Evolutionary conservation across 257 asterid genomes (phyloP).

Genomic region (Solanum bulbocastanum): DNA sequence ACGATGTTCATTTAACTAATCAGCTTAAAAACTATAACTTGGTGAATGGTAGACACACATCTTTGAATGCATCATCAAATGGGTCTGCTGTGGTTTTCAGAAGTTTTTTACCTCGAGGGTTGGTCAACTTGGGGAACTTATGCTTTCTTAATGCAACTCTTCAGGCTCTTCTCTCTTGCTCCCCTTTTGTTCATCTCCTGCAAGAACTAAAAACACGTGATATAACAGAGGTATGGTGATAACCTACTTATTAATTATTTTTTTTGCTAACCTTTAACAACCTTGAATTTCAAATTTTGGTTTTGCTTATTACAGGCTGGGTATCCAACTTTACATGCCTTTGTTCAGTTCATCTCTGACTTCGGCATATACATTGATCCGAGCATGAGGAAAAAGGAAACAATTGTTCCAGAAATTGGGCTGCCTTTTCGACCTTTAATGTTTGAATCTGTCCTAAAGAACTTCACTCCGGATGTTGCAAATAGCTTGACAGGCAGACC

Average conservation of each 20-base stretch:
- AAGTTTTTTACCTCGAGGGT: conserved; percentile 60
- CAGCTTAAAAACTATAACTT: conserved; percentile 18
- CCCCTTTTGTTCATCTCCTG: conserved; percentile 57
- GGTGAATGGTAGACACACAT: conserved; percentile 6
- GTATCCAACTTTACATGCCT: conserved; percentile 68
- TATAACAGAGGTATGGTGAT: conserved; percentile 47
- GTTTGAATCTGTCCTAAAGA: conserved; percentile 61
- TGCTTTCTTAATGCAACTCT: conserved; percentile 79
- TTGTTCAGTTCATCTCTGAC: conserved; percentile 66
- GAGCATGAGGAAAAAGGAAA: conserved; percentile 35
- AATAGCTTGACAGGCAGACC: conserved; percentile 68
- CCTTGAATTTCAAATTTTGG: not conserved
- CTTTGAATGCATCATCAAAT: conserved; percentile 21
- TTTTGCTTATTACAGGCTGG: conserved; percentile 40
- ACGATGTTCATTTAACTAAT: conserved; percentile 12
- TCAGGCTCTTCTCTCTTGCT: conserved; percentile 71
- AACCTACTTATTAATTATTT: not conserved
- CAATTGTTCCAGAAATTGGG: conserved; percentile 39
- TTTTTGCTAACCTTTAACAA: not conserved
- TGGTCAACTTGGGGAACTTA: conserved; percentile 71
- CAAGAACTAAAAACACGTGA: conserved; percentile 41
- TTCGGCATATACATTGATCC: conserved; percentile 41
- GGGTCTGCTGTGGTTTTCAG: conserved; percentile 19
- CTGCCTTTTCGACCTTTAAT: conserved; percentile 59
- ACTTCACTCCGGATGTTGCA: conserved; percentile 63